phyloP scores from a whole-genome alignment of 75 land plant species.

The Ceratopteris richardii region DNA sequence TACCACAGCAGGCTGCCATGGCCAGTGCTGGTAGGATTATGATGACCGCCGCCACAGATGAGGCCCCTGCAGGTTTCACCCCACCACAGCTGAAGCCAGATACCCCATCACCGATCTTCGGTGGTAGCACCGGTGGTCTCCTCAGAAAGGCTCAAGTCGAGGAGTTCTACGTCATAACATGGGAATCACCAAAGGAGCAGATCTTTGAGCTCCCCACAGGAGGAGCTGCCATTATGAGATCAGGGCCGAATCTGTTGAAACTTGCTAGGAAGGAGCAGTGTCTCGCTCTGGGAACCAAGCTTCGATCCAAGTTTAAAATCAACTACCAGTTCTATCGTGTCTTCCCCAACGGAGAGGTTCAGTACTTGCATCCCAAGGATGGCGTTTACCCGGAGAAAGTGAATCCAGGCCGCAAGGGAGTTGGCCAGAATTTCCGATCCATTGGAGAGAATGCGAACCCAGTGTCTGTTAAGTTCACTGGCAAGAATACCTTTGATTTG shows the following conservation, averaged over 20 bases:
- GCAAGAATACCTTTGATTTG: constrained; percentile 69
- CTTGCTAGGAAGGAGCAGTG: constrained; percentile 94
- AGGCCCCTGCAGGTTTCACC: constrained; percentile 79
- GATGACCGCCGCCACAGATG: constrained; percentile 10
- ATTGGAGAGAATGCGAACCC: constrained; percentile 87
- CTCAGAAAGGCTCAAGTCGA: constrained; percentile 84
- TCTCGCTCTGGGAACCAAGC: constrained; percentile 68
- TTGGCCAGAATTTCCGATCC: constrained; percentile 57
- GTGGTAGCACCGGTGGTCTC: constrained; percentile 90
- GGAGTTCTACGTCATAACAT: constrained; percentile 90
- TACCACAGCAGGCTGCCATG: not conserved
- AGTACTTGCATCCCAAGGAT: constrained; percentile 90
- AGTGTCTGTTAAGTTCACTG: constrained; percentile 80
- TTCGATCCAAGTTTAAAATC: constrained; percentile 87
- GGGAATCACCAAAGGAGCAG: constrained; percentile 88
- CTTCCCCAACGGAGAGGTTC: constrained; percentile 93
- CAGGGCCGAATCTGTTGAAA: constrained; percentile 83
- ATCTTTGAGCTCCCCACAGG: constrained; percentile 87
- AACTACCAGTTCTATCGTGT: constrained; percentile 94
- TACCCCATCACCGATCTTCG: constrained; percentile 92
- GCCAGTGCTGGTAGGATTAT: not conserved
- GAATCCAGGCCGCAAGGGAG: constrained; percentile 75
- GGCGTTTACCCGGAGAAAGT: constrained; percentile 97
- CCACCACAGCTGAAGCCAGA: constrained; percentile 78
- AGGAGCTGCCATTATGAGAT: constrained; percentile 88